phyloP scores from a whole-genome alignment of 345 rosid species.

The Eucalyptus sideroxylon region DNA sequence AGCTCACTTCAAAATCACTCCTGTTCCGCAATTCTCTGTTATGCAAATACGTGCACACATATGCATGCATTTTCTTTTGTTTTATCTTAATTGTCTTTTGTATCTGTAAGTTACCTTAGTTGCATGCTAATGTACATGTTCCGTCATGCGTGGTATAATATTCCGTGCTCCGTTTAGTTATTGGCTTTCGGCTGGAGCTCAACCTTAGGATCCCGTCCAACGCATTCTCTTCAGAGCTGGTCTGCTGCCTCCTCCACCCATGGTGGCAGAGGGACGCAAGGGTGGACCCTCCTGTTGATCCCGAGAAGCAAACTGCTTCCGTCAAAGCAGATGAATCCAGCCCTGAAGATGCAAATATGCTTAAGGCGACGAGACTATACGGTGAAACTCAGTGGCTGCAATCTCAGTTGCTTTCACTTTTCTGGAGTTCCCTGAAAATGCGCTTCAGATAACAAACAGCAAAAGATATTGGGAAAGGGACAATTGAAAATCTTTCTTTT shows the following conservation, averaged over 20 bases:
- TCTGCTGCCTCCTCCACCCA: constrained; percentile 86
- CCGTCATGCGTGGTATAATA: background rate
- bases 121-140: background rate
- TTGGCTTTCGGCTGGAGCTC: constrained; percentile 94
- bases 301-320: constrained; percentile 12
- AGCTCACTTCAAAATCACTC: background rate
- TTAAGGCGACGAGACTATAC: background rate
- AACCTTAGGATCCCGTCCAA: constrained; percentile 80
- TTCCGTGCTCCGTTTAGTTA: constrained; percentile 25
- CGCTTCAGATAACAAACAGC: background rate
- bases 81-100: background rate
- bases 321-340: background rate
- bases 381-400: background rate
- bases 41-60: background rate
- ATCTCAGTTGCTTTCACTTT: background rate
- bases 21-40: background rate
- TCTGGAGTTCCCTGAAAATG: background rate
- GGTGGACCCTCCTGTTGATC: constrained; percentile 59
- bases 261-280: constrained; percentile 76
- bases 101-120: background rate
- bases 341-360: background rate
- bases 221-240: constrained; percentile 80
- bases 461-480: background rate
- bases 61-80: background rate
- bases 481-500: background rate